A percentile compares a stretch with the other conserved stretches of the same genome.
Conservation (phyloP, 441 rosid species). For the Macaranga tanarius region DNA sequence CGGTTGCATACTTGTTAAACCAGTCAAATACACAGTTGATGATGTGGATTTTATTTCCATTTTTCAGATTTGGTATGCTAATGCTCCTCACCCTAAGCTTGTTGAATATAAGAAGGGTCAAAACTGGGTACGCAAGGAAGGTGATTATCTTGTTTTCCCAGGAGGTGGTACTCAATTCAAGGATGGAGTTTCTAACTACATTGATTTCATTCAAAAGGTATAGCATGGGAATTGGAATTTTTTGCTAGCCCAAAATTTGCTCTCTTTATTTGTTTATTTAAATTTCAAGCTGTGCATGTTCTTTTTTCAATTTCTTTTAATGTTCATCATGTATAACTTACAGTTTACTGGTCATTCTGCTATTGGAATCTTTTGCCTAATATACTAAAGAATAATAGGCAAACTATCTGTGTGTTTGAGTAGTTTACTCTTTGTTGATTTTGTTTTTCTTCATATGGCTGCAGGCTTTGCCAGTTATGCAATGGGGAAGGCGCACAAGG, state of each 20-base stretch:
- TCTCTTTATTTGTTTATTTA: not conserved
- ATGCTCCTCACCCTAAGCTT: conserved; percentile 89
- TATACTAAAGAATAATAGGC: not conserved
- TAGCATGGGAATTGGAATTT: not conserved
- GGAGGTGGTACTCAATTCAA: conserved; percentile 97
- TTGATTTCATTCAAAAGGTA: conserved; percentile 64
- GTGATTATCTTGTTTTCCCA: conserved; percentile 68
- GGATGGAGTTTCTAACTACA: conserved; percentile 63
- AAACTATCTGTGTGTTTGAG: not conserved
- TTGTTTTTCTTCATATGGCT: not conserved
- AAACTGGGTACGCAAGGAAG: conserved; percentile 72
- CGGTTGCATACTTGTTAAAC: not conserved
- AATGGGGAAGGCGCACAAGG: conserved; percentile 69
- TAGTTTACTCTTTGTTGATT: not conserved
- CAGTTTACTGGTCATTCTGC: not conserved
- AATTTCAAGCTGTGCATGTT: not conserved
- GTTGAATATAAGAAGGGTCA: conserved; percentile 94
- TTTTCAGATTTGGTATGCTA: conserved; percentile 70
- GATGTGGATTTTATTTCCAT: conserved; percentile 11
- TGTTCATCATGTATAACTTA: not conserved
- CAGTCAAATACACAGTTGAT: not conserved
- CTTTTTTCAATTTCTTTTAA: not conserved
- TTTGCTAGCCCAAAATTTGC: not conserved
- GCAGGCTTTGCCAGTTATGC: conserved; percentile 61
- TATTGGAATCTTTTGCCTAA: not conserved